Percentiles rank a stretch among this genome's conserved stretches.
These are phyloP conservation scores for Boletus semigastroideus DNA, from an alignment of 1,284 basidiomycete genomes.

Conservation along the genomic window DNA sequence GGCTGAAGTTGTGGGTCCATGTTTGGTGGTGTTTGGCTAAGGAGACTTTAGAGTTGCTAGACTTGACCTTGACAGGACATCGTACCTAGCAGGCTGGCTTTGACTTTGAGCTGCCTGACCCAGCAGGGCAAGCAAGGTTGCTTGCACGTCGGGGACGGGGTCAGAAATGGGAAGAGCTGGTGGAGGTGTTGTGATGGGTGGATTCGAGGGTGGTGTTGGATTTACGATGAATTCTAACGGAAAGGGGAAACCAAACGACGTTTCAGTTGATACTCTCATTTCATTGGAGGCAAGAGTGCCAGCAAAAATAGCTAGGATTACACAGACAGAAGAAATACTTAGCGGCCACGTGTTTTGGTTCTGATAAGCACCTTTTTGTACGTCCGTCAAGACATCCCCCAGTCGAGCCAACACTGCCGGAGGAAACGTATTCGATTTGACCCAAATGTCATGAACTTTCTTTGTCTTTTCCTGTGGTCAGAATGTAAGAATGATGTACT, in stretches of 20 bases:
- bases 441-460: constrained; percentile 95
- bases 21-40: constrained; percentile 66
- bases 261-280: constrained; percentile 70
- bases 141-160: constrained; percentile 41
- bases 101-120: constrained; percentile 53
- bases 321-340: constrained; percentile 68
- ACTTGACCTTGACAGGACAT: not conserved
- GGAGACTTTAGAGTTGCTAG: constrained; percentile 1
- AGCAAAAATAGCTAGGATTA: constrained; percentile 57
- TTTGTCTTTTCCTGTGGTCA: constrained; percentile 83
- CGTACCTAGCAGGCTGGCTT: constrained; percentile 32
- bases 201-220: constrained; percentile 40
- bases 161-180: constrained; percentile 29
- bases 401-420: constrained; percentile 65
- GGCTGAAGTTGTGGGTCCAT: constrained; percentile 46
- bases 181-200: constrained; percentile 38
- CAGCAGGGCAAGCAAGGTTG: constrained; percentile 64
- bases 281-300: constrained; percentile 38
- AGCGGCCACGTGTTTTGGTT: constrained; percentile 64
- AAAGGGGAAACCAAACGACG: constrained; percentile 54
- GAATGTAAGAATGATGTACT: constrained; percentile 36
- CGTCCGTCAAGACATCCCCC: constrained; percentile 60
- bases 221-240: constrained; percentile 60
- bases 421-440: constrained; percentile 84
- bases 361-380: constrained; percentile 81